A percentile compares a stretch with the other conserved stretches of the same genome.
Conservation (phyloP, 805 yeast genomes). For the Starmerella sp. region DNA sequence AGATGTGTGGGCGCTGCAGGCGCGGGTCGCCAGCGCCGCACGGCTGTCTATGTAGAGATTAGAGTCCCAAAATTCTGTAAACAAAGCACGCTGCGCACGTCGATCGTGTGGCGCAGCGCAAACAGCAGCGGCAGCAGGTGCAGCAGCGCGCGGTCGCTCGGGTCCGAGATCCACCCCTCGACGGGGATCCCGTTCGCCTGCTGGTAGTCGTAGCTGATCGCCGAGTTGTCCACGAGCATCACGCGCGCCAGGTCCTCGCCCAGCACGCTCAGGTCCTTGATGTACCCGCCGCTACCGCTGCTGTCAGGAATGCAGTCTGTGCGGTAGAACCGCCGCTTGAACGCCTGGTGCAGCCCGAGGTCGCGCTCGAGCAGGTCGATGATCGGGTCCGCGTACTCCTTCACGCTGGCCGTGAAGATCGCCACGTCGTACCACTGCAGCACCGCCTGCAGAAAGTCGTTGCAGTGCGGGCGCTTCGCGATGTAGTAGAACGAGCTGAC, state of each 20-base stretch:
- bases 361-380: conserved; percentile 81
- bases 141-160: conserved; percentile 74
- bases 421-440: conserved; percentile 80
- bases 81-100: conserved; percentile 68
- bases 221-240: conserved; percentile 84
- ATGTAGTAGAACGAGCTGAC: conserved; percentile 68
- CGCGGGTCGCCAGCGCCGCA: conserved; percentile 3
- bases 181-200: conserved; percentile 83
- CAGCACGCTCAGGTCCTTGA: conserved; percentile 53
- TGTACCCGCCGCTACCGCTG: conserved; percentile 39
- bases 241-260: conserved; percentile 53
- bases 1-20: conserved; percentile 4
- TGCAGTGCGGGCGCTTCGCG: conserved; percentile 85
- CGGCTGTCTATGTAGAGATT: not conserved
- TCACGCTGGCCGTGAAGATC: conserved; percentile 87
- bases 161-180: conserved; percentile 97
- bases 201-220: conserved; percentile 73
- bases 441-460: conserved; percentile 65
- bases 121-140: conserved; percentile 69
- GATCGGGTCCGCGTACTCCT: conserved; percentile 94
- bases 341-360: conserved; percentile 28
- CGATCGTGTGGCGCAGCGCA: conserved; percentile 68
- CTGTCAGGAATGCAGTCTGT: conserved; percentile 67
- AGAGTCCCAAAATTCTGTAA: conserved; percentile 36
- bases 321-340: conserved; percentile 58